Evolutionary conservation across 768 basidiomycete species (phyloP), one percentile per base, ranked within the genome.

Genomic region (Trametopsis cervina): DNA sequence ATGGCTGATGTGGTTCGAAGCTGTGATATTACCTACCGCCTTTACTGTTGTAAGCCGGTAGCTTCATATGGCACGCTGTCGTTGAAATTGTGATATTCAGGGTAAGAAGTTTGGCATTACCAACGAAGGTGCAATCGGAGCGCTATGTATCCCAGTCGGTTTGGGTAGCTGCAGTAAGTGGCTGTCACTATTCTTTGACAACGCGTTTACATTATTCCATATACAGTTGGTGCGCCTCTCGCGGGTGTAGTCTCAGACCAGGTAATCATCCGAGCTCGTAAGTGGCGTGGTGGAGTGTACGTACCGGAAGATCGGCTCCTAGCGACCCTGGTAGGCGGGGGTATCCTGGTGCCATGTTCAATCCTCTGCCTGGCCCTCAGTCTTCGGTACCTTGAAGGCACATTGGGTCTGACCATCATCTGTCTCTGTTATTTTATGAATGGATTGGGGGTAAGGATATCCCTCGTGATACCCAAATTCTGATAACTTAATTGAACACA

Each of bases 231-330:
- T 1, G 77, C 82, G 2, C 75, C 77, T 2, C 52, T 82, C 6
- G 72, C 78, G 0, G 84, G 84, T 1, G 68, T 67, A 12, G 50
- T 83, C 0, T 84, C 84, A 0, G 85, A 87, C 59, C 50, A 54
- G 23, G 63, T 73, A 0, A 66, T 88, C 20, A 63, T 72, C 15
- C 59, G 57, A 36, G 80, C 75, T 64, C 72, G 72, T 12, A 62
- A 68, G 40, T 59, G 65, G 4, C 73, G 82, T 18, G 70, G 70
- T 0, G 82, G 81, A 0, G 54, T 66, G 1, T 84, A 80, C 81
- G 73, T 77, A 37, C 83, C 83, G 0, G 83, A 88, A 60, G 85
- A 84, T 53, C 75, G 84, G 4, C 69, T 86, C 21, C 72, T 78
- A 1, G 80, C 71, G 1, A 66, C 74, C 2, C 58, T 78, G 26